Conservation (phyloP, 192 early-diverging fungal genomes). For the Coemansia sp. region DNA sequence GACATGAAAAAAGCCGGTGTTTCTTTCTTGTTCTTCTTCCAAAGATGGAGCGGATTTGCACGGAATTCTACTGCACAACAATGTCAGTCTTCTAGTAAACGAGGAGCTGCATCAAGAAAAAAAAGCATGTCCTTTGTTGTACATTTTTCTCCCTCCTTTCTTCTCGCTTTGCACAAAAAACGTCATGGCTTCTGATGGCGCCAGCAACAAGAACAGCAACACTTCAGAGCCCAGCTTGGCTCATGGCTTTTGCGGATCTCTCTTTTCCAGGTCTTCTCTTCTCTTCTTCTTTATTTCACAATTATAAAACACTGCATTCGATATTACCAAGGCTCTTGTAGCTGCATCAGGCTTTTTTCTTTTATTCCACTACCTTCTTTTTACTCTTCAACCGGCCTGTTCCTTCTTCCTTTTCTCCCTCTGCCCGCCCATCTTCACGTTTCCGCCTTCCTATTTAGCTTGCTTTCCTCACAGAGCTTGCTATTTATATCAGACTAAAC, state of each 20-base stretch:
- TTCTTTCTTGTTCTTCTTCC: no score
- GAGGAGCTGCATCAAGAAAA: no score
- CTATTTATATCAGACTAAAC: no score
- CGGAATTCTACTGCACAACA: no score
- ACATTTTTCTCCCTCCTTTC: background rate
- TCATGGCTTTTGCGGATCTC: background rate
- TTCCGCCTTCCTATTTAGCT: background rate
- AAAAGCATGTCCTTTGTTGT: background rate
- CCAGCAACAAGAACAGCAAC: background rate
- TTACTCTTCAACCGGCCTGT: background rate
- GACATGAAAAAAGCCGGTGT: no score
- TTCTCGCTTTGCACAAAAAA: background rate
- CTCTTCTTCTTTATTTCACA: background rate
- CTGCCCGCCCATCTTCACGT: background rate
- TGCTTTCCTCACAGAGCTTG: no score
- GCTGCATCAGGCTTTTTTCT: background rate
- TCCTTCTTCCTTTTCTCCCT: background rate
- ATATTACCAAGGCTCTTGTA: constrained; percentile 2
- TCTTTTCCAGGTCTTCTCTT: constrained; percentile 3
- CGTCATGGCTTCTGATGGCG: background rate
- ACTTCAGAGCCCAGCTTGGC: background rate
- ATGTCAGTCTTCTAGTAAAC: no score
- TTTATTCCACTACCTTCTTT: background rate
- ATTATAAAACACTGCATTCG: background rate
- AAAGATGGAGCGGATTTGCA: no score